Conservation (phyloP, 805 yeast genomes). For the Vanderwaltozyma yarrowii region DNA sequence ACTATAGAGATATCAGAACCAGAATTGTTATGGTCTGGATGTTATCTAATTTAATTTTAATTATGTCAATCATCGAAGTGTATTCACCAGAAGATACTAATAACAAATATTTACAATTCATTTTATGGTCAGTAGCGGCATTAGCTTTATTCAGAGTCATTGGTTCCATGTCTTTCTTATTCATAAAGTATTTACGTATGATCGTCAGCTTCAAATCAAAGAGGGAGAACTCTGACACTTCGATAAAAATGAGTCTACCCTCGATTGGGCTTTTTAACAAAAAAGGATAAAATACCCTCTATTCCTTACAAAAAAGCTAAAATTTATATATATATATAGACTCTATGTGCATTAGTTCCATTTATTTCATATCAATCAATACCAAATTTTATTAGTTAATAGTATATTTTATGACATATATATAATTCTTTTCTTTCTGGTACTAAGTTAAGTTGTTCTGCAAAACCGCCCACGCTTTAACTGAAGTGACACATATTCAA, state of each 20-base stretch:
- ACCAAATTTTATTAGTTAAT: no score
- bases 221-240: neutral
- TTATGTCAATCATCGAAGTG: conserved; percentile 82
- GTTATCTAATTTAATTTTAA: conserved; percentile 66
- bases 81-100: conserved; percentile 54
- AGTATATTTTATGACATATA: no score
- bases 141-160: conserved; percentile 71
- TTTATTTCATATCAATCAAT: no score
- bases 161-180: conserved; percentile 68
- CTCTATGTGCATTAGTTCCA: neutral
- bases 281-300: conserved; percentile 33
- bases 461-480: no score
- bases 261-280: conserved; percentile 9
- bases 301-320: neutral
- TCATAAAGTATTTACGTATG: conserved; percentile 31
- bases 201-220: conserved; percentile 33
- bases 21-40: conserved; percentile 95
- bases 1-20: conserved; percentile 90
- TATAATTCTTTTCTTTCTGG: no score
- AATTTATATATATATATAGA: neutral
- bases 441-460: no score
- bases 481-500: neutral
- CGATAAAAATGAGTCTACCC: conserved; percentile 18
- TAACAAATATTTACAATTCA: conserved; percentile 71
- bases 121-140: conserved; percentile 87